Percentiles rank a stretch among this genome's conserved stretches.
Evolutionary conservation across 1,284 basidiomycete species (phyloP).

Genomic region (Trametes hirsuta): DNA sequence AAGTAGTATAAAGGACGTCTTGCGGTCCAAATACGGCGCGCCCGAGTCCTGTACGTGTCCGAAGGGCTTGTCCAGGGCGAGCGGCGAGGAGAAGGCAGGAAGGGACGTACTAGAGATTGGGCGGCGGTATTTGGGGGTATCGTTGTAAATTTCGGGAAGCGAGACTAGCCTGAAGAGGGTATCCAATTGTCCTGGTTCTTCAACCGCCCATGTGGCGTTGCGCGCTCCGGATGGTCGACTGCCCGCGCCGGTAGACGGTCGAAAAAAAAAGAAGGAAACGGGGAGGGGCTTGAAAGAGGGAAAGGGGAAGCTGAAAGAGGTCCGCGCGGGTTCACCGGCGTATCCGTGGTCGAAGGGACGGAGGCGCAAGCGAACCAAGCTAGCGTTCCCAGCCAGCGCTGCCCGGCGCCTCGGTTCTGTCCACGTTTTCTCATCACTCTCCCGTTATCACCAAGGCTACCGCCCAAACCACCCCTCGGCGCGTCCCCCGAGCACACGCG

Average conservation of each 20-base stretch:
- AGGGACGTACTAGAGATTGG: slow-evolving; percentile 14
- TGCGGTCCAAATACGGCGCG: slow-evolving; percentile 3
- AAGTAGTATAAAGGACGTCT: slow-evolving; percentile 13
- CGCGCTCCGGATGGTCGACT: slow-evolving; percentile 19
- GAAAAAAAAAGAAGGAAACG: slow-evolving; percentile 1
- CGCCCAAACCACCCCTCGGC: background rate
- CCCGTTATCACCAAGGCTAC: slow-evolving; percentile 22
- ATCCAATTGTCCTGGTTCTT: slow-evolving; percentile 19
- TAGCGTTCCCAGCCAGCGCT: slow-evolving; percentile 18
- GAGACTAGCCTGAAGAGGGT: slow-evolving; percentile 22
- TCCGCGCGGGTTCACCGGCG: slow-evolving; percentile 11
- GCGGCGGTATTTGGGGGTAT: slow-evolving; percentile 21
- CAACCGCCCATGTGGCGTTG: slow-evolving; percentile 24
- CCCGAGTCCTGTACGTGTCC: slow-evolving; percentile 6
- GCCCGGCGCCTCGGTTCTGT: slow-evolving; percentile 9
- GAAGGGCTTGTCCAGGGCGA: slow-evolving; percentile 8
- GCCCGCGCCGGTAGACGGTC: slow-evolving; percentile 3
- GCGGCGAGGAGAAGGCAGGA: slow-evolving; percentile 10
- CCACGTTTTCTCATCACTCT: slow-evolving; percentile 19
- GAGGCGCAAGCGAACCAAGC: slow-evolving; percentile 4
- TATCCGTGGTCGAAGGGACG: slow-evolving; percentile 12
- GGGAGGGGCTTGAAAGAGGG: slow-evolving; percentile 2
- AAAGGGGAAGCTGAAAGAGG: slow-evolving; percentile 6
- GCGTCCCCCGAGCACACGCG: background rate
- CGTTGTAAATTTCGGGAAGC: slow-evolving; percentile 25